Base-by-base conservation (phyloP, 441 rosid species). In the Bruguiera hainesii region DNA sequence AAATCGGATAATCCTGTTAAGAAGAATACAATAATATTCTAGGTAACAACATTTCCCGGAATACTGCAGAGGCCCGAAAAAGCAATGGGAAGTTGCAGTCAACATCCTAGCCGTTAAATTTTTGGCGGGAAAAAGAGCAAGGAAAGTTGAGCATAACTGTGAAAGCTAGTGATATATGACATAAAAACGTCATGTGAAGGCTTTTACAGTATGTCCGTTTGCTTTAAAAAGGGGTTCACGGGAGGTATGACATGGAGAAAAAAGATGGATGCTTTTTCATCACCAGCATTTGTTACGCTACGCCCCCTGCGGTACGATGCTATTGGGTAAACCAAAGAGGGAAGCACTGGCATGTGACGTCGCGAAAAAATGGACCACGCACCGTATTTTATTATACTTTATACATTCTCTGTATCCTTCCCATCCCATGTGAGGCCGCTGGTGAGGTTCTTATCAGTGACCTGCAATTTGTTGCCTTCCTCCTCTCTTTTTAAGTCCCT, bases 121-220 rank as follows among this genome's bases (percentile, higher is more conserved):
- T 16, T 30, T 64, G 60, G 60, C 9, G 58, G 61, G 48, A 21
- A 61, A n/a, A 4, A 25, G 19, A 25, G 19, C 3, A 4, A 31
- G 20, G 25, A 30, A 50, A 25, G 7, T 26, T 42, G 18, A 57
- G 7, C 56, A 63, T 48, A 28, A 50, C 1, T 3, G 60, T 25
- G 56, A 62, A 50, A 59, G 52, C 21, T 30, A 42, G 20, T 11
- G 25, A 48, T 0, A 28, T 6, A 7, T 15, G 35, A 67, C 56
- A 46, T 20, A 50, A 4, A 29, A 25, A 25, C 13, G 48, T 11
- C 48, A 13, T 3, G 48, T 42, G 50, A 10, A 67, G 57, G 69
- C 68, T 74, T 76, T 76, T 72, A 61, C 74, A 69, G 79, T 19
- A 25, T 60, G 73, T 33, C 23, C 23, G 46, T 7, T 48, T 35